Conservation (phyloP, 768 basidiomycete species). For the Flagelloscypha sp. region DNA sequence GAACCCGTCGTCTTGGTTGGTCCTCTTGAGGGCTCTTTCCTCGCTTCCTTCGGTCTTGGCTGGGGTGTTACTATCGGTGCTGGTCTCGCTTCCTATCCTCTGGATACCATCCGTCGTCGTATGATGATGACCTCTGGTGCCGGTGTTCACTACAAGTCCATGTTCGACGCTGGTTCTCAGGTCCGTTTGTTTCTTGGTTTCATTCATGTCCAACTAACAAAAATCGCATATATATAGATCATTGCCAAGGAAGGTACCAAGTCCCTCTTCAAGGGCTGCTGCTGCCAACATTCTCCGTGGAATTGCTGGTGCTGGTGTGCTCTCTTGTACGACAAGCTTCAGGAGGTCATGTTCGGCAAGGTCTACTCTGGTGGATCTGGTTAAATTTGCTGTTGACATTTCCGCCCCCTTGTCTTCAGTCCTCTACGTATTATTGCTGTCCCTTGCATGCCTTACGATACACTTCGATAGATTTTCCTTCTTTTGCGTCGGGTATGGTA, state of each 20-base stretch:
- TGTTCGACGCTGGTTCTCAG: conserved; percentile 94
- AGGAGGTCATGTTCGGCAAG: conserved; percentile 95
- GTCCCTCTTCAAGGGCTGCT: conserved; percentile 99
- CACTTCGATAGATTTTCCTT: conserved; percentile 10
- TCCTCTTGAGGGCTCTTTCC: conserved; percentile 90
- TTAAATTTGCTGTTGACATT: conserved; percentile 21
- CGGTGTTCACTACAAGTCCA: conserved; percentile 95
- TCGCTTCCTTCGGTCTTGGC: conserved; percentile 93
- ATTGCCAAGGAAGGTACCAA: conserved; percentile 90
- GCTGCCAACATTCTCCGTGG: conserved; percentile 74
- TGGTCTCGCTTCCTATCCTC: conserved; percentile 96
- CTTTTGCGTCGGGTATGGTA: conserved; percentile 28
- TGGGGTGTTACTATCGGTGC: conserved; percentile 99
- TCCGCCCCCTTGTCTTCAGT: conserved; percentile 3
- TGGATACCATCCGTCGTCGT: conserved; percentile 96
- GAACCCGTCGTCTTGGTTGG: conserved; percentile 98
- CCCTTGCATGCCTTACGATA: conserved; percentile 13
- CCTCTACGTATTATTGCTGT: conserved; percentile 7
- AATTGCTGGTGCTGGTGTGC: conserved; percentile 99
- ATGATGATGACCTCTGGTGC: conserved; percentile 99
- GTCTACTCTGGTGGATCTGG: conserved; percentile 87
- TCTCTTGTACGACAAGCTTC: conserved; percentile 99
- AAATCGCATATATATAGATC: conserved; percentile 48
- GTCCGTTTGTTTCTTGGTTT: neutral
- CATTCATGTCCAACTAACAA: neutral